Evolutionary conservation across 2,329 filamentous ascomycete genomes (phyloP), one percentile per base, ranked within the genome.

Genomic region (Elsinoe necatrix): DNA sequence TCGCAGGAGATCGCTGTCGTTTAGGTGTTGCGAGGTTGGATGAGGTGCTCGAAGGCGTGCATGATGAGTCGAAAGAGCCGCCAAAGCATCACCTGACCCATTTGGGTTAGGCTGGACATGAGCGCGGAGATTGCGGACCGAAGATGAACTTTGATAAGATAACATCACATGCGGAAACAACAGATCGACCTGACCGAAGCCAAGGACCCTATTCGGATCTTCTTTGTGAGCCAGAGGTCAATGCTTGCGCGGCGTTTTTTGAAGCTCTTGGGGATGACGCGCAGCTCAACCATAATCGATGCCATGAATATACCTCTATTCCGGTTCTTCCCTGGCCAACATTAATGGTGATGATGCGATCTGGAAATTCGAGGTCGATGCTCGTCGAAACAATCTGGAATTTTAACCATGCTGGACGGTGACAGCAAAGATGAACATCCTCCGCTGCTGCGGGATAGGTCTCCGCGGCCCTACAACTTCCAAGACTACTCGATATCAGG

Each of bases 361-460:
- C 20, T 23, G 25, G 16, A 52, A 20, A 25, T 16, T 18, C 9
- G 16, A 29, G 8, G 16, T 20, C 34, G 29, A 25, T 52, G 34
- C 48, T 25, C 3, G 18, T 23, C 21, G 48, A n/a, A 39, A 39
- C 20, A n/a, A 52, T n/a, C 11, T 20, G 27, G 25, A 31, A 7
- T 34, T 25, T 2, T 25, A 50, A 50, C 31, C 1, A 52, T 52
- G 48, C 48, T 23, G 34, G 48, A 52, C 48, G 31, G 18, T 23
- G 48, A 52, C 31, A 37, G 14, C 21, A 35, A 34, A 8, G 16
- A 56, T 41, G 54, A 56, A 16, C 29, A 37, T 21, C 41, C 54
- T 25, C 41, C 54, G 29, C n/a, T 34, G n/a, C 21, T 56, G 29
- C 54, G 54, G 39, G 54, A 56, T 47, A 45, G 54, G 27, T 56